Percentiles rank a stretch among this genome's conserved stretches.
phyloP scores from a whole-genome alignment of 768 basidiomycete species.

The Tremella fuciformis region DNA sequence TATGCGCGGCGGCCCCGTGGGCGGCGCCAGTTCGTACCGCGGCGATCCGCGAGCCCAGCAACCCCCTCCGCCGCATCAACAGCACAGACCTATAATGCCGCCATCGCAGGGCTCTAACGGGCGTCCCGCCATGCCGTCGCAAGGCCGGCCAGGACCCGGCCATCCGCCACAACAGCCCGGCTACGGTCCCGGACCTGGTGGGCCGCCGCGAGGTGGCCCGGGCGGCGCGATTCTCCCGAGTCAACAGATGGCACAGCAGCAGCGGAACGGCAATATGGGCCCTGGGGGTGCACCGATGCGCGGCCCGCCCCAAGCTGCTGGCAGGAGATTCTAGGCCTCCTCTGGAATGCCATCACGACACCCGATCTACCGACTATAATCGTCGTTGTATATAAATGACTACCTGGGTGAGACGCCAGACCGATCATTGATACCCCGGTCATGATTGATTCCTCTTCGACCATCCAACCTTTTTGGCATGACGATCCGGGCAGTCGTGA shows the following conservation, averaged over 20 bases:
- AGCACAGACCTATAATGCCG: background rate
- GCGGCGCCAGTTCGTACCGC: no score
- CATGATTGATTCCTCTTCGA: no score
- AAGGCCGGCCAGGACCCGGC: background rate
- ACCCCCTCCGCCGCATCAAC: background rate
- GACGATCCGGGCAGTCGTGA: no score
- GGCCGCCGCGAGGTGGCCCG: background rate
- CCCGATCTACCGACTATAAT: no score
- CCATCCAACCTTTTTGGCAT: no score
- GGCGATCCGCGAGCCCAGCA: background rate
- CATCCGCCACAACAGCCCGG: background rate
- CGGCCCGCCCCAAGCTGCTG: constrained; percentile 1
- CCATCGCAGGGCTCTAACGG: background rate
- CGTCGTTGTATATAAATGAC: no score
- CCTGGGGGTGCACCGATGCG: background rate
- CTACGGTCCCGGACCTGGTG: background rate
- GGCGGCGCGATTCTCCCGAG: no score
- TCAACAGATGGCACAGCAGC: no score
- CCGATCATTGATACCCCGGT: no score
- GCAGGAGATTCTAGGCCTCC: background rate
- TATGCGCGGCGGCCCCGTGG: no score
- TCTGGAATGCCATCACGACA: no score
- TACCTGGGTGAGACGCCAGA: no score
- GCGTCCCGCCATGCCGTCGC: background rate
- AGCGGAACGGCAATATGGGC: background rate